Base-by-base conservation (phyloP, 2,329 filamentous ascomycete genomes). In the Aureobasidium sp. region DNA sequence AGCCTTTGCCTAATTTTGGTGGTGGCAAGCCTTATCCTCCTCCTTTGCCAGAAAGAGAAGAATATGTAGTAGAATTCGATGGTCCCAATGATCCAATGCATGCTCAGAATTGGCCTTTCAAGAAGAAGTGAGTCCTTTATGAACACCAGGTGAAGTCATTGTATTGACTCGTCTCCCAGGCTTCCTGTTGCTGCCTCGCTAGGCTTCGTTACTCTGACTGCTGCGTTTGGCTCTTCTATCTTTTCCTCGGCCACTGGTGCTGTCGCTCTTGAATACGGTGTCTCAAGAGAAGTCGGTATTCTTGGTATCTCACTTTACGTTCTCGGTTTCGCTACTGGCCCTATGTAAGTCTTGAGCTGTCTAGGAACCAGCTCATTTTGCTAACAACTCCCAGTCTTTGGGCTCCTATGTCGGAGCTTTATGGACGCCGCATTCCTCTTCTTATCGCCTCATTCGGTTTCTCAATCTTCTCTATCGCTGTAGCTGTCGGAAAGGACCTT, bases 21-120 rank as follows among this genome's bases (percentile, higher is more conserved):
- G 84, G 79, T 61, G 88, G 87, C n/a, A 92, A 91, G 75, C 80
- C 85, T 0, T 90, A 85, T 69, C 89, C 89, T 3, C 88, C 88
- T 3, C 79, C 77, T 0, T 72, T 92, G 46, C 88, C 88, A 1
- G 84, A 86, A 15, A 80, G 82, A 67, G 89, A 92, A 68, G 85
- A 89, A 66, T 93, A 92, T 70, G 88, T 92, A 0, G 89, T 92
- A 47, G 89, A 82, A 44, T 96, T 96, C 70, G 87, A 92, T 67
- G 92, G 91, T 0, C 47, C 47, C 1, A 46, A 53, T 29, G 92
- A 96, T 69, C 91, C 91, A 2, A 71, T 92, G 64, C 91, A 96
- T 74, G 88, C 90, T 1, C 89, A 93, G 76, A 96, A 96, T 72
- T 96, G 92, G 92, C 82, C 88, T 0, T 70, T 89, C 60, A 83